These are phyloP conservation scores for Pseudodiploospora longispora DNA, from an alignment of 2,329 filamentous ascomycete species.

Conservation along the genomic window DNA sequence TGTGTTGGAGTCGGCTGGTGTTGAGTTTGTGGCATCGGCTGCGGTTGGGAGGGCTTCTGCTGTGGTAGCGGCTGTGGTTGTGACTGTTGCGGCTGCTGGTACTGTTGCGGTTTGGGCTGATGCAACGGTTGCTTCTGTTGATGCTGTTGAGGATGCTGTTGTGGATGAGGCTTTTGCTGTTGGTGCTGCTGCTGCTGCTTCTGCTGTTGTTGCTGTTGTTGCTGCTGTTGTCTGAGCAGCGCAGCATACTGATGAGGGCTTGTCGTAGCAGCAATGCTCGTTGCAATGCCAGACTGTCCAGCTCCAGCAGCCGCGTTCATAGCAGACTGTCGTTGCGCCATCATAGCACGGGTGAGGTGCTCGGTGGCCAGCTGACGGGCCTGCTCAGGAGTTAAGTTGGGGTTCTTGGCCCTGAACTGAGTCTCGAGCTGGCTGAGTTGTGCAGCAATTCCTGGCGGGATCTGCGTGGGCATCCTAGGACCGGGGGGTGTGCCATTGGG, in stretches of 20 bases:
- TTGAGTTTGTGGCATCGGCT: conserved; percentile 11
- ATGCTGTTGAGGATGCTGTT: conserved; percentile 8
- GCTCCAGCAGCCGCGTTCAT: conserved; percentile 47
- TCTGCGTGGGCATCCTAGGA: conserved; percentile 31
- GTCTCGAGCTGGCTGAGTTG: conserved; percentile 45
- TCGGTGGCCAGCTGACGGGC: conserved; percentile 44
- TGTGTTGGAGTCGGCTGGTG: conserved; percentile 21
- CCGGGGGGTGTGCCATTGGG: conserved; percentile 36
- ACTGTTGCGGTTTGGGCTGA: conserved; percentile 10
- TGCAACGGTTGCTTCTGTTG: conserved; percentile 10
- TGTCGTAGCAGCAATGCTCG: conserved; percentile 38
- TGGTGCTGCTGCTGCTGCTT: conserved; percentile 22
- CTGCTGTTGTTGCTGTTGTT: conserved; percentile 30
- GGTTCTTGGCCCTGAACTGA: conserved; percentile 44
- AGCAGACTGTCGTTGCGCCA: conserved; percentile 42
- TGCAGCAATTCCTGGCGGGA: conserved; percentile 38
- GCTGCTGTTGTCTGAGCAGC: conserved; percentile 49
- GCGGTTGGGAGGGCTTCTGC: conserved; percentile 9
- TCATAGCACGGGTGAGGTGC: conserved; percentile 38
- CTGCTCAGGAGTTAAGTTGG: conserved; percentile 41
- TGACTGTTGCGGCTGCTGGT: conserved; percentile 8
- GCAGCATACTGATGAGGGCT: conserved; percentile 54
- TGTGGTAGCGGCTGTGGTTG: conserved; percentile 7
- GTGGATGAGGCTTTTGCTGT: conserved; percentile 12
- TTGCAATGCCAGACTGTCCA: conserved; percentile 40